phyloP scores from a whole-genome alignment of 345 rosid species.

The Rhodomyrtus tomentosa region DNA sequence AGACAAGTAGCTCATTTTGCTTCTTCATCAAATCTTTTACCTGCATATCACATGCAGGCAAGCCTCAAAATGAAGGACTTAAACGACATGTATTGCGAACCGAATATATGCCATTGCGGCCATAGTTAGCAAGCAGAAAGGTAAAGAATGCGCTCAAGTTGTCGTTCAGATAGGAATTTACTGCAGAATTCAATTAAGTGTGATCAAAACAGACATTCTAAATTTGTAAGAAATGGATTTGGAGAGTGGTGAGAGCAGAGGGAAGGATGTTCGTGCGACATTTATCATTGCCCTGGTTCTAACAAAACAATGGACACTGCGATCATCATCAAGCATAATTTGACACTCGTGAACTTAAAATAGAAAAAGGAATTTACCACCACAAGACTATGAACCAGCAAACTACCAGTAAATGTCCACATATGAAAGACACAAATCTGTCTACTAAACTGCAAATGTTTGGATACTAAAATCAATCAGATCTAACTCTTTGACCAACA shows the following conservation, averaged over 20 bases:
- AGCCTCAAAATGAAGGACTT: not conserved
- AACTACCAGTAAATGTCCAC: not conserved
- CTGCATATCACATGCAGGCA: constrained; percentile 4
- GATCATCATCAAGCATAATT: not conserved
- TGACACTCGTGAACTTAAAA: not conserved
- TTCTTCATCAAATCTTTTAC: constrained; percentile 91
- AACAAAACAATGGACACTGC: not conserved
- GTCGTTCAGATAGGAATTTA: not conserved
- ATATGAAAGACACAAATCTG: not conserved
- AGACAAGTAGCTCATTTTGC: constrained; percentile 79
- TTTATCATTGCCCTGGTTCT: not conserved
- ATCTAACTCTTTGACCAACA: not conserved
- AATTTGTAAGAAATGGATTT: not conserved
- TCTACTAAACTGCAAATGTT: not conserved
- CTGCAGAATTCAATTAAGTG: not conserved
- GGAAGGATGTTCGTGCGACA: not conserved
- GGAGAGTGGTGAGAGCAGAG: not conserved
- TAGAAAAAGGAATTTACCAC: not conserved
- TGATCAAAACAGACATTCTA: not conserved
- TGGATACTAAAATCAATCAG: not conserved
- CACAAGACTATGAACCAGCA: not conserved
- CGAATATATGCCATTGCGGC: not conserved
- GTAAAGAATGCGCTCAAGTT: not conserved
- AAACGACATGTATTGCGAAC: not conserved
- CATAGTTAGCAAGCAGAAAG: not conserved